Conservation (phyloP, 345 rosid genomes). For the Acer yangbiense region DNA sequence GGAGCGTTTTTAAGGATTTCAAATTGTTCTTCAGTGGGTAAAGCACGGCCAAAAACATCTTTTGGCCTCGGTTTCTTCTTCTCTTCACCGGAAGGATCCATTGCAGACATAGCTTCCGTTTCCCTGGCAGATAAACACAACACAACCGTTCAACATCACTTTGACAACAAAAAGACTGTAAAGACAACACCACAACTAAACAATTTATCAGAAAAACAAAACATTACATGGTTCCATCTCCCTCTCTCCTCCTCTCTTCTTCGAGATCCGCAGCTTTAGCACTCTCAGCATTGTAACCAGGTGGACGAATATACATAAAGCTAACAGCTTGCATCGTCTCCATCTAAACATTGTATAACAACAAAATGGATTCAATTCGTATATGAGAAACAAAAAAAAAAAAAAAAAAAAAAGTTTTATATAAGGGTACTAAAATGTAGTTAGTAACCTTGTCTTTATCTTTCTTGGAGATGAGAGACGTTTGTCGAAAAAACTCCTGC, state of each 20-base stretch:
- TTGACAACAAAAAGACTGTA: background rate
- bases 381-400: background rate
- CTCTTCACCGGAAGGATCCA: conserved; percentile 29
- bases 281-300: conserved; percentile 93
- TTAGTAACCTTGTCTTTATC: conserved; percentile 85
- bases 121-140: conserved; percentile 36
- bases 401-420: background rate
- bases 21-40: conserved; percentile 95
- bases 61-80: conserved; percentile 85
- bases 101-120: conserved; percentile 29
- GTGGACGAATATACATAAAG: conserved; percentile 97
- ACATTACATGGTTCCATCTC: background rate
- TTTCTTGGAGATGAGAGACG: conserved; percentile 86
- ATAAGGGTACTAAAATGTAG: background rate
- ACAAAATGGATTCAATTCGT: background rate
- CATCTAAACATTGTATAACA: conserved; percentile 42
- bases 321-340: conserved; percentile 96
- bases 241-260: conserved; percentile 48
- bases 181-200: background rate
- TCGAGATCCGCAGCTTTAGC: conserved; percentile 93
- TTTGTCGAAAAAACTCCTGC: conserved; percentile 95
- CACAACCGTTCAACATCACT: background rate
- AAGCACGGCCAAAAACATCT: conserved; percentile 96
- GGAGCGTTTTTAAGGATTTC: conserved; percentile 88
- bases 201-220: background rate